A percentile compares a stretch with the other conserved stretches of the same genome.
Conservation (phyloP, 1,139 yeast genomes). For the Ogataea hybrid region DNA sequence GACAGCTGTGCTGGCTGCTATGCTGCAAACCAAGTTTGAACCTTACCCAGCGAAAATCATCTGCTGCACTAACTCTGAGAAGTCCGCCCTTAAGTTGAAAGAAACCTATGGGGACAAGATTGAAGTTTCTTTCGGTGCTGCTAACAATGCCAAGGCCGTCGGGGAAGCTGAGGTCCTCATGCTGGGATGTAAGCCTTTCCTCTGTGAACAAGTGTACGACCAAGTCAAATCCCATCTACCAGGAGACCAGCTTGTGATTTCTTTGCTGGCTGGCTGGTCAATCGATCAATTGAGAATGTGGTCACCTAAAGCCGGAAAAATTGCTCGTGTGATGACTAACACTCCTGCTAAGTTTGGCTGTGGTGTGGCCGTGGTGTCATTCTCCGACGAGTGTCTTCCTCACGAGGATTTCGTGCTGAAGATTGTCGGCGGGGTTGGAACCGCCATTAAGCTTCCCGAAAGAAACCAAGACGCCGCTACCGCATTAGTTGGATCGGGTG, state of each 20-base stretch:
- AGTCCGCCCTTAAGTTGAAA: slow-evolving; percentile 46
- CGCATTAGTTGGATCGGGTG: slow-evolving; percentile 93
- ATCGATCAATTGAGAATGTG: slow-evolving; percentile 60
- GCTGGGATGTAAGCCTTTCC: slow-evolving; percentile 83
- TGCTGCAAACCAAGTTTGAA: slow-evolving; percentile 46
- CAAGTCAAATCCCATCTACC: slow-evolving; percentile 37
- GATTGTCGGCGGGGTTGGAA: slow-evolving; percentile 63
- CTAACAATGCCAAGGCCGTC: slow-evolving; percentile 56
- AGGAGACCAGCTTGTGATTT: slow-evolving; percentile 59
- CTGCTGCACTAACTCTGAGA: slow-evolving; percentile 68
- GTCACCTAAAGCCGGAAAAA: slow-evolving; percentile 39
- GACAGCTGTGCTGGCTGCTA: slow-evolving; percentile 88
- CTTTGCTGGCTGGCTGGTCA: slow-evolving; percentile 92
- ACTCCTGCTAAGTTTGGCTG: slow-evolving; percentile 92
- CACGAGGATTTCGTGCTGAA: slow-evolving; percentile 55
- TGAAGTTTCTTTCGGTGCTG: slow-evolving; percentile 51
- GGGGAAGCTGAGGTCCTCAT: slow-evolving; percentile 65
- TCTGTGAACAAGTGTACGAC: slow-evolving; percentile 58
- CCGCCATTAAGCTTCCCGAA: slow-evolving; percentile 74
- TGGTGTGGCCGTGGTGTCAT: slow-evolving; percentile 89
- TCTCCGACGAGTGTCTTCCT: slow-evolving; percentile 48
- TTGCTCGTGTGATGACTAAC: slow-evolving; percentile 96
- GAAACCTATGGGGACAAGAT: slow-evolving; percentile 45
- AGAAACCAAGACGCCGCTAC: slow-evolving; percentile 97
- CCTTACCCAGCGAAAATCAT: slow-evolving; percentile 69